These are phyloP conservation scores for Juglanconis juglandina DNA, from an alignment of 2,329 filamentous ascomycete genomes.

Conservation along the genomic window DNA sequence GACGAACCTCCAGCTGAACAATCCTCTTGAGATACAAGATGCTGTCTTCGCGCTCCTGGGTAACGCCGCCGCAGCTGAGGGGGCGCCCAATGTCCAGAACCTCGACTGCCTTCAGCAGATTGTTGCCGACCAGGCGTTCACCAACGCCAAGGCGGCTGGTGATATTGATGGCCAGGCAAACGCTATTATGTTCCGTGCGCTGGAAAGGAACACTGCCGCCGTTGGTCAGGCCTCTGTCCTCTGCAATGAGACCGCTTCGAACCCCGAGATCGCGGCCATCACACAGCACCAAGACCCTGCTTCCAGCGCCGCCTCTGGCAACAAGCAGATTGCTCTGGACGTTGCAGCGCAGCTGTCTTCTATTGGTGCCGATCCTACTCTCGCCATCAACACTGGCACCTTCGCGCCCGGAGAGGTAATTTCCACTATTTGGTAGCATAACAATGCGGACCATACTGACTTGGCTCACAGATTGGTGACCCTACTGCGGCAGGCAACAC, in stretches of 20 bases:
- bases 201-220: slow-evolving; percentile 41
- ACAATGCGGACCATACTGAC: not conserved
- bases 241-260: slow-evolving; percentile 39
- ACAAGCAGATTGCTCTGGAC: slow-evolving; percentile 38
- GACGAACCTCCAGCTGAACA: slow-evolving; percentile 36
- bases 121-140: slow-evolving; percentile 44
- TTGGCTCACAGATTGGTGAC: slow-evolving; percentile 27
- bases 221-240: slow-evolving; percentile 36
- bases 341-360: slow-evolving; percentile 39
- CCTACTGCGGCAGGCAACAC: slow-evolving; percentile 50
- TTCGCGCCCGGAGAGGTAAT: slow-evolving; percentile 36
- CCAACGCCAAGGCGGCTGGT: slow-evolving; percentile 40
- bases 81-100: slow-evolving; percentile 23
- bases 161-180: slow-evolving; percentile 39
- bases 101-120: slow-evolving; percentile 23
- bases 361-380: slow-evolving; percentile 37
- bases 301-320: slow-evolving; percentile 34
- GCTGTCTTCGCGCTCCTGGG: slow-evolving; percentile 41
- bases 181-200: slow-evolving; percentile 39
- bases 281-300: slow-evolving; percentile 44
- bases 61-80: slow-evolving; percentile 40
- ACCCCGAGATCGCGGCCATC: slow-evolving; percentile 42
- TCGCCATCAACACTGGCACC: slow-evolving; percentile 39
- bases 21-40: slow-evolving; percentile 45
- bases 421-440: not conserved